Percentiles rank a stretch among this genome's conserved stretches.
Conservation (phyloP, 1,284 basidiomycete genomes). For the Ceratobasidium sp. region DNA sequence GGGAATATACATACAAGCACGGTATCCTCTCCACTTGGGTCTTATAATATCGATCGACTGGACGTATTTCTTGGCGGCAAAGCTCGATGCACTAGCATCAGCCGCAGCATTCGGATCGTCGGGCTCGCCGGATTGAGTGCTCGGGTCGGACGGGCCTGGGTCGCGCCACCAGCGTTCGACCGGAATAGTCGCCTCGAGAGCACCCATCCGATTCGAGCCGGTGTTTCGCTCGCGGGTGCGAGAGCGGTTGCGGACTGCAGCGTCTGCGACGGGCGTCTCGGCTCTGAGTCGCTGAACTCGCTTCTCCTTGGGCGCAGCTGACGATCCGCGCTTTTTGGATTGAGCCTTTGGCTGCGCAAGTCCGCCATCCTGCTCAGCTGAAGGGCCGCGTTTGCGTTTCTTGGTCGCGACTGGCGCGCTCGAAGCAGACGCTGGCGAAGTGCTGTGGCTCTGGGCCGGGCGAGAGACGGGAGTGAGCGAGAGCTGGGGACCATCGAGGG, state of each 20-base stretch:
- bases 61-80: not conserved
- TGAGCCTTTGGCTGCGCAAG: not conserved
- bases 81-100: not conserved
- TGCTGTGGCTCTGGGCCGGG: not conserved
- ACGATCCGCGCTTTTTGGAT: conserved; percentile 16
- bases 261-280: conserved; percentile 26
- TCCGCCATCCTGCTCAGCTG: not conserved
- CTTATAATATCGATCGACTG: conserved; percentile 34
- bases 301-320: conserved; percentile 24
- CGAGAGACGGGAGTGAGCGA: not conserved
- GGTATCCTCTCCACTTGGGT: conserved; percentile 39
- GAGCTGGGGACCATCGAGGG: not conserved
- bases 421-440: not conserved
- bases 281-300: conserved; percentile 31
- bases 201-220: conserved; percentile 34
- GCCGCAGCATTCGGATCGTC: not conserved
- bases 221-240: conserved; percentile 32
- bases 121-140: not conserved
- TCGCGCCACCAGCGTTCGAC: conserved; percentile 33
- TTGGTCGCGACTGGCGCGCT: conserved; percentile 7
- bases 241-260: conserved; percentile 26
- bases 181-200: conserved; percentile 31
- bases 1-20: conserved; percentile 18
- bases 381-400: conserved; percentile 34
- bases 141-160: not conserved